A percentile compares a stretch with the other conserved stretches of the same genome.
Conservation (phyloP, 495 filamentous ascomycete genomes). For the Hypoxylon perforatum region DNA sequence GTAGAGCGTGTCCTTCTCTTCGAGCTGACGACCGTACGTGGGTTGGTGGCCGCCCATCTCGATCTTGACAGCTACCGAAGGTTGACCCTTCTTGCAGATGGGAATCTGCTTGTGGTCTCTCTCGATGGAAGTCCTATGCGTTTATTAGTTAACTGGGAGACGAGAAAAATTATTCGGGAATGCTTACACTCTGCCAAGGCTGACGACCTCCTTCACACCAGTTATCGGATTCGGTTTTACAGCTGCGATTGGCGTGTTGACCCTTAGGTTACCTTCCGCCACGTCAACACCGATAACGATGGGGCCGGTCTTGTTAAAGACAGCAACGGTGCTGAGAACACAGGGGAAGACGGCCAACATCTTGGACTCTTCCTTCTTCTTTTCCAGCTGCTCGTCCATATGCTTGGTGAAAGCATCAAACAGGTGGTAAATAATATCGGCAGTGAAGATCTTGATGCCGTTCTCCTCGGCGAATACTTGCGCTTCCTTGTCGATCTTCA, state of each 20-base stretch:
- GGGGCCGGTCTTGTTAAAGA: conserved; percentile 98
- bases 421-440: conserved; percentile 98
- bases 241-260: conserved; percentile 88
- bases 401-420: conserved; percentile 97
- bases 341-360: conserved; percentile 97
- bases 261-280: conserved; percentile 81
- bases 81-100: conserved; percentile 93
- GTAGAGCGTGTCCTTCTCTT: conserved; percentile 92
- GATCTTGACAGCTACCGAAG: conserved; percentile 97
- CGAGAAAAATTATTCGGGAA: conserved; percentile 15
- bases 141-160: conserved; percentile 21
- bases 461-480: conserved; percentile 90
- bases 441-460: conserved; percentile 97
- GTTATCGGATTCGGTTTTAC: conserved; percentile 84
- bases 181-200: conserved; percentile 94
- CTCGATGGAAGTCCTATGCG: conserved; percentile 85
- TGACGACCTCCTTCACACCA: conserved; percentile 81
- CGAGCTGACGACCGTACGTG: conserved; percentile 92
- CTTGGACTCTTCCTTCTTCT: conserved; percentile 96
- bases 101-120: conserved; percentile 95
- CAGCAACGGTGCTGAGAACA: conserved; percentile 84
- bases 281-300: conserved; percentile 98
- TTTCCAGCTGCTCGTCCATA: conserved; percentile 84
- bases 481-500: conserved; percentile 98
- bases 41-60: conserved; percentile 94